Evolutionary conservation across 2,329 filamentous ascomycete genomes (phyloP), one percentile per base, ranked within the genome.

Genomic region (Ascochyta clinopodiicola): DNA sequence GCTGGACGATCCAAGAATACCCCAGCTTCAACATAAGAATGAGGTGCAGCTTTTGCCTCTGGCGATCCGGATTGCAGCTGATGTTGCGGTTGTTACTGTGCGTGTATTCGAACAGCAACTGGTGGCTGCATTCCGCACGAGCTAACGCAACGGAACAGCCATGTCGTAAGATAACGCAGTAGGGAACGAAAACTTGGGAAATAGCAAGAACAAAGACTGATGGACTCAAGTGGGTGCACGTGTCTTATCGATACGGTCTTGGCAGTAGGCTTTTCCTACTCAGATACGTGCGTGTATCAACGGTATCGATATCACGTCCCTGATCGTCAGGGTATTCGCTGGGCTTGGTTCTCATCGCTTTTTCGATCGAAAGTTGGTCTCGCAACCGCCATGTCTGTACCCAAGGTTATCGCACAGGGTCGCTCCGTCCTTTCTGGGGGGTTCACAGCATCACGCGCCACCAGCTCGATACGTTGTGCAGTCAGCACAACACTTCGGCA

Each of bases 311-410:
- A 9, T 8, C n/a, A 36, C 34, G n/a, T 9, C n/a, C 3, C 5
- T 8, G 19, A 36, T 36, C n/a, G 19, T 36, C 36, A 10, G 17
- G 9, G 1, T 22, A 22, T 13, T 38, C 10, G 9, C 17, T 19
- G 3, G 12, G 4, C 5, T 17, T 38, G 5, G 4, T 5, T 6
- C 10, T 4, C 6, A 13, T 38, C 38, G 13, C 12, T 6, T 4
- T 25, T 40, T 17, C 27, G n/a, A n/a, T 27, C 10, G 7, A 25
- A 6, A 5, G 17, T 27, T 21, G 17, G 24, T 10, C 9, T 8
- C 17, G 12, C 13, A 27, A 40, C 24, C 15, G 38, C 24, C 24
- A 68, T 69, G 67, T 49, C 66, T n/a, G 47, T 62, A 15, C 37
- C 59, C 13, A 60, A 63, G 36, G 24, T 49, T 4, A 19, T 60